These are phyloP conservation scores for Pyricularia grisea DNA, from an alignment of 2,329 filamentous ascomycete genomes.

Conservation along the genomic window DNA sequence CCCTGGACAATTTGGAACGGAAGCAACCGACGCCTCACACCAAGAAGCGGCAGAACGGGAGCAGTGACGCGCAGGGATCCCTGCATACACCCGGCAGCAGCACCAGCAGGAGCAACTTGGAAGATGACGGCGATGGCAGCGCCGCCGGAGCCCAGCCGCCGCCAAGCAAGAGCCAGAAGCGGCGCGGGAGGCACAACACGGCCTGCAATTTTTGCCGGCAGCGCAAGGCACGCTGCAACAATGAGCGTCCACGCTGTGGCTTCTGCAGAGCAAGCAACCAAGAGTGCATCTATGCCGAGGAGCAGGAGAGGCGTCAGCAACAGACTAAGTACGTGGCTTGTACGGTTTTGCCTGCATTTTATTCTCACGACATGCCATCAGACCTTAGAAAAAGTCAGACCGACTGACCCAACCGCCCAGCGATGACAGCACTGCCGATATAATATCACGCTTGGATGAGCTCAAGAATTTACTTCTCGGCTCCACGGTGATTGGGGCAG, in stretches of 20 bases:
- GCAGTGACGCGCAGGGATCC: not conserved
- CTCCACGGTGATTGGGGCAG: not conserved
- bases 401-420: not conserved
- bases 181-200: not conserved
- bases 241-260: not conserved
- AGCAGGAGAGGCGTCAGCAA: not conserved
- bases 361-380: not conserved
- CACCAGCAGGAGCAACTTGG: not conserved
- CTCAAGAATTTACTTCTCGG: not conserved
- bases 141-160: not conserved
- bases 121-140: not conserved
- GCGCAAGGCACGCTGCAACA: not conserved
- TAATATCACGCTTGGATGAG: not conserved
- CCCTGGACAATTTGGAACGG: not conserved
- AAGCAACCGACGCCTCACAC: not conserved
- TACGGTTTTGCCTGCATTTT: not conserved
- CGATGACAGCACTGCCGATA: not conserved
- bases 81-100: not conserved
- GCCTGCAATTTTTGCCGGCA: not conserved
- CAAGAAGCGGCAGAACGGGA: not conserved
- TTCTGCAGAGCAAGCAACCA: not conserved
- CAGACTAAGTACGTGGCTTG: not conserved
- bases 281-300: not conserved
- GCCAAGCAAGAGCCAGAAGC: not conserved
- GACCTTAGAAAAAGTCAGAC: not conserved